Evolutionary conservation across 306 rosid genomes (phyloP).

Genomic region (Morella rubra): DNA sequence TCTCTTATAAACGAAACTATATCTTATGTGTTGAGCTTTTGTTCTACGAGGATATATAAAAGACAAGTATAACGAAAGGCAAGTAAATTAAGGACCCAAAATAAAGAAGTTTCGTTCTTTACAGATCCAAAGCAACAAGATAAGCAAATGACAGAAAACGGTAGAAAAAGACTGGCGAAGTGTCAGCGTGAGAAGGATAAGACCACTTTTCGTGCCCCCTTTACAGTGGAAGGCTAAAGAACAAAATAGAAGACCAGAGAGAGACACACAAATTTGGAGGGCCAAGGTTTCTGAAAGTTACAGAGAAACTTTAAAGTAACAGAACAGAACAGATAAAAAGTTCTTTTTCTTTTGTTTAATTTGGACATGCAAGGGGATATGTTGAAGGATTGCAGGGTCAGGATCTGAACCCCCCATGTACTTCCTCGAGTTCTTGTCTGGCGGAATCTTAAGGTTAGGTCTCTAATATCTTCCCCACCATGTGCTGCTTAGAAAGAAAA

Average conservation of each 20-base stretch:
- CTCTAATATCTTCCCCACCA: neutral
- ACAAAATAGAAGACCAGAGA: conserved; percentile 11
- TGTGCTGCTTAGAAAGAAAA: neutral
- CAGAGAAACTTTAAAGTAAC: neutral
- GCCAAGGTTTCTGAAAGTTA: neutral
- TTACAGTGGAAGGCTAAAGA: neutral
- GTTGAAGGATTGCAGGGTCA: conserved; percentile 1
- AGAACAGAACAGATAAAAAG: neutral
- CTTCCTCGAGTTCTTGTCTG: neutral
- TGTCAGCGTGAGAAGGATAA: conserved; percentile 5
- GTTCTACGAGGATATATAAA: neutral
- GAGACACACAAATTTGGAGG: neutral
- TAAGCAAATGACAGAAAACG: neutral
- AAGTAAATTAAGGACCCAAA: neutral
- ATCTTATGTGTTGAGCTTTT: neutral
- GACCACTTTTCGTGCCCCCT: neutral
- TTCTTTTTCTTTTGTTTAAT: neutral
- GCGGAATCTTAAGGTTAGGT: neutral
- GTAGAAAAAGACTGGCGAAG: neutral
- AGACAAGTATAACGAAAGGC: neutral
- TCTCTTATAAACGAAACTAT: too few relatives aligned
- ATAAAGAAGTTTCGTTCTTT: conserved; percentile 10
- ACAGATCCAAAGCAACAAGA: neutral
- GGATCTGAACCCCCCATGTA: conserved; percentile 13
- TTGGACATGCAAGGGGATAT: neutral